Conservation (phyloP, 2,329 filamentous ascomycete genomes). For the Pseudogymnoascus sp. region DNA sequence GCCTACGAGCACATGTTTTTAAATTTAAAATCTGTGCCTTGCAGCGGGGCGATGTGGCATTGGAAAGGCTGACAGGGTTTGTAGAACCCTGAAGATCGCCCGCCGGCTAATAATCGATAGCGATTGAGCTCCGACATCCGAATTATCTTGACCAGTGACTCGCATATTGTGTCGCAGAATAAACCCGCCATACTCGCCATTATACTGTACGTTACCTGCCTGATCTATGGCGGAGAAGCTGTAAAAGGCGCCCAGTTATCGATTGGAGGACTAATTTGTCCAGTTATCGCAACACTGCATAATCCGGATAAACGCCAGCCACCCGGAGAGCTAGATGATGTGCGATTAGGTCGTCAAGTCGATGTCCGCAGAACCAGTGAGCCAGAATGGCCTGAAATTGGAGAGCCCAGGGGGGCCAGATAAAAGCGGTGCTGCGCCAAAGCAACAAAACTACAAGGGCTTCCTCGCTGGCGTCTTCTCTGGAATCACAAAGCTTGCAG, state of each 20-base stretch:
- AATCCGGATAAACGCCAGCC: background rate
- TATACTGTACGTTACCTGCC: background rate
- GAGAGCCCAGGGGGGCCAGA: background rate
- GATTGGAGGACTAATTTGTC: background rate
- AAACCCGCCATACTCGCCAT: background rate
- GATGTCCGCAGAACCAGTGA: background rate
- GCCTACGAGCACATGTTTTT: background rate
- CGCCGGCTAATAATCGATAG: conserved; percentile 8
- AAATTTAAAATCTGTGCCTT: background rate
- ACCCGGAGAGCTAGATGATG: background rate
- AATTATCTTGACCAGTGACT: background rate
- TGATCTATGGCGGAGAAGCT: background rate
- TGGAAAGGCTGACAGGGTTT: background rate
- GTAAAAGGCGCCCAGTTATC: background rate
- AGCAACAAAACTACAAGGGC: conserved; percentile 60
- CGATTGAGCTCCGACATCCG: conserved; percentile 6
- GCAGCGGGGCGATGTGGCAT: background rate
- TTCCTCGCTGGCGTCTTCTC: conserved; percentile 96
- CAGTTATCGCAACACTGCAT: background rate
- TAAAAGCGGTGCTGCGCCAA: background rate
- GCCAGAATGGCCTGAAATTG: conserved; percentile 6
- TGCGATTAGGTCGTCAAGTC: background rate
- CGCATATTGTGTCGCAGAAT: background rate
- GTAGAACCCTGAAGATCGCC: conserved; percentile 2
- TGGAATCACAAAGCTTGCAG: conserved; percentile 80